These are phyloP conservation scores for Penicillium palitans DNA, from an alignment of 2,329 filamentous ascomycete genomes.

Conservation along the genomic window DNA sequence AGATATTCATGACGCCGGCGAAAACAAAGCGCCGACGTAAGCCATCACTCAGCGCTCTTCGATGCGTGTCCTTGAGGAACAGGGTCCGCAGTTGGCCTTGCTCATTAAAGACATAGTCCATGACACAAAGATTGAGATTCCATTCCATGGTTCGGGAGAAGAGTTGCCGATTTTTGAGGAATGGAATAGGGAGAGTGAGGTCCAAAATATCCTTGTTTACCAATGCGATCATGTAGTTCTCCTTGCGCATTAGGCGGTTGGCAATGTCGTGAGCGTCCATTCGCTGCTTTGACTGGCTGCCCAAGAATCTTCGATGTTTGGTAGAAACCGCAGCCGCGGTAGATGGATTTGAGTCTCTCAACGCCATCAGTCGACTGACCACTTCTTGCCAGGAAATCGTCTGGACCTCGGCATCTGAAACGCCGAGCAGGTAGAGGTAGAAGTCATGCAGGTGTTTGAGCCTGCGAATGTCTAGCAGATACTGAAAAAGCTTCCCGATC, in stretches of 20 bases:
- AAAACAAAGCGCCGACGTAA: constrained; percentile 77
- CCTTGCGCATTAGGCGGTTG: constrained; percentile 91
- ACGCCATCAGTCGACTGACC: constrained; percentile 77
- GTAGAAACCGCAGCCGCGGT: constrained; percentile 67
- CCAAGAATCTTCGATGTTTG: constrained; percentile 62
- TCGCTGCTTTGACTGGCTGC: constrained; percentile 86
- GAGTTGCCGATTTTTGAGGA: constrained; percentile 73
- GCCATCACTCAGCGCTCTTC: constrained; percentile 74
- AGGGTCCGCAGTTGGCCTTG: constrained; percentile 82
- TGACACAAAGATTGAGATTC: constrained; percentile 85
- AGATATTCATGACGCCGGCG: constrained; percentile 79
- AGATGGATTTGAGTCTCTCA: constrained; percentile 83
- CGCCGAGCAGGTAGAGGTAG: constrained; percentile 76
- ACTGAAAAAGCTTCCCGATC: constrained; percentile 75
- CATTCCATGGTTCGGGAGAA: constrained; percentile 90
- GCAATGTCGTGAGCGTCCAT: constrained; percentile 97
- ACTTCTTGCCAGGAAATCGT: constrained; percentile 93
- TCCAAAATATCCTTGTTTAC: constrained; percentile 97
- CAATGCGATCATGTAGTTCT: constrained; percentile 94
- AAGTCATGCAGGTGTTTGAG: constrained; percentile 80
- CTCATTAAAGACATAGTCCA: constrained; percentile 92
- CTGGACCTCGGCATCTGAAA: constrained; percentile 84
- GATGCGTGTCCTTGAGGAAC: constrained; percentile 80
- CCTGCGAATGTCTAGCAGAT: constrained; percentile 70
- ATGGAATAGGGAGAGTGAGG: constrained; percentile 80